Conservation (phyloP, 2,329 filamentous ascomycete species). For the Xylariaceae sp. region DNA sequence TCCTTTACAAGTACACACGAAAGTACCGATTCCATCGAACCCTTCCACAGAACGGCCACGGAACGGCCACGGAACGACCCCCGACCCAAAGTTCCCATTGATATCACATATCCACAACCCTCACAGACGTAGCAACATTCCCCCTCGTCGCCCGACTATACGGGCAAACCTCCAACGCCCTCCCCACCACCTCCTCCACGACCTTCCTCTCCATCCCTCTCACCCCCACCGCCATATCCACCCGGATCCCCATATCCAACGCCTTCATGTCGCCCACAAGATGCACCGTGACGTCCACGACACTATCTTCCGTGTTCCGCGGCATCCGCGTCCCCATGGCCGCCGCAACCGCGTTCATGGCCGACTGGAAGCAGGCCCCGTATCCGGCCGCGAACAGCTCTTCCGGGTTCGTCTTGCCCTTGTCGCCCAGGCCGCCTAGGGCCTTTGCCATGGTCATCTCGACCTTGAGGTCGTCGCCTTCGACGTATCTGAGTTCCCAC, state of each 20-base stretch:
- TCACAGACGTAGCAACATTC: conserved; percentile 17
- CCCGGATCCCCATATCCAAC: conserved; percentile 20
- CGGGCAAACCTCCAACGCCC: conserved; percentile 17
- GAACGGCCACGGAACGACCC: neutral
- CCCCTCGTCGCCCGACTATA: conserved; percentile 18
- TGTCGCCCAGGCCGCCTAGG: conserved; percentile 17
- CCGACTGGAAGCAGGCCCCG: conserved; percentile 20
- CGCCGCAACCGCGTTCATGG: conserved; percentile 19
- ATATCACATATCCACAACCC: conserved; percentile 10
- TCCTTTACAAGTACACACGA: no score
- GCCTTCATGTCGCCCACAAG: conserved; percentile 21
- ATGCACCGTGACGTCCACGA: conserved; percentile 20
- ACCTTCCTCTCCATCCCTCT: conserved; percentile 11
- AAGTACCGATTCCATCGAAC: no score
- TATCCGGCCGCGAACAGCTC: conserved; percentile 22
- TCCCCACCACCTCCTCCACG: conserved; percentile 14
- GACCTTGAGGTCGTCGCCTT: conserved; percentile 18
- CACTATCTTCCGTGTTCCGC: conserved; percentile 12
- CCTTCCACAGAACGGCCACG: no score
- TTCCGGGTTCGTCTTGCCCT: conserved; percentile 22
- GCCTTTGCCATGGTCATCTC: conserved; percentile 20
- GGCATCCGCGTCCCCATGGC: conserved; percentile 16
- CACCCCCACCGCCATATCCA: conserved; percentile 16
- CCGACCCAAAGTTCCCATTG: neutral
- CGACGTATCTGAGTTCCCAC: conserved; percentile 7